Evolutionary conservation across 148 eudicot genomes (phyloP).

Genomic region (Silene uniflora): DNA sequence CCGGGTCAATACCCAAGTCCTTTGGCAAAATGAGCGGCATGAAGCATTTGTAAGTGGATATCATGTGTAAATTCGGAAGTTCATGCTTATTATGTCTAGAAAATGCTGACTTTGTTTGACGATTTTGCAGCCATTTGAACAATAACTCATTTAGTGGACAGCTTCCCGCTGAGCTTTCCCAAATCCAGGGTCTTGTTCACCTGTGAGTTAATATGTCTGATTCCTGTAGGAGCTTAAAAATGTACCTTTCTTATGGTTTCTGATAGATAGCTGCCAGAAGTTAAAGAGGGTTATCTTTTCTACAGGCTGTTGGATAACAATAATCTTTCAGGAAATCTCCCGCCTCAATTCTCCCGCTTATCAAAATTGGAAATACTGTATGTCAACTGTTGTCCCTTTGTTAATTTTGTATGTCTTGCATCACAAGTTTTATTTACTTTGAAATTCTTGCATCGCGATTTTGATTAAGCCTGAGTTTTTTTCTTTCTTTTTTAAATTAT

Average conservation of each 20-base stretch:
- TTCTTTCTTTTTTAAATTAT: too few relatives aligned
- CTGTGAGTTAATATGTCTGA: conserved; percentile 47
- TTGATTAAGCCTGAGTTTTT: not conserved
- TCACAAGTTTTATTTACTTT: not conserved
- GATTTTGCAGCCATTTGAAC: conserved; percentile 54
- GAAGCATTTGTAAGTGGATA: conserved; percentile 61
- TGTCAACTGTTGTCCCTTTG: not conserved
- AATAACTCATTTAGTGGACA: conserved; percentile 83
- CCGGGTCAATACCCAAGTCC: conserved; percentile 72
- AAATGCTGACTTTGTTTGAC: conserved; percentile 1
- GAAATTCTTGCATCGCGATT: not conserved
- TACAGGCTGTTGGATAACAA: conserved; percentile 86
- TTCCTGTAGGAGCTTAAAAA: conserved; percentile 7
- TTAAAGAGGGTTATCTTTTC: conserved; percentile 17
- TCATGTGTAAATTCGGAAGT: conserved; percentile 8
- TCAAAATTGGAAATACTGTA: conserved; percentile 45
- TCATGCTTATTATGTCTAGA: not conserved
- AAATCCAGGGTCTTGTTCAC: conserved; percentile 57
- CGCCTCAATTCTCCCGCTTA: conserved; percentile 50
- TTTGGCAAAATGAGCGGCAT: conserved; percentile 55
- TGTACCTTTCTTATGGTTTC: not conserved
- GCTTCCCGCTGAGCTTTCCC: conserved; percentile 68
- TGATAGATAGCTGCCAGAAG: not conserved
- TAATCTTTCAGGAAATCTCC: conserved; percentile 70
- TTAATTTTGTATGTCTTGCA: not conserved